phyloP scores from a whole-genome alignment of 352 stramenopile species.

The Globisporangium megalacanthum region DNA sequence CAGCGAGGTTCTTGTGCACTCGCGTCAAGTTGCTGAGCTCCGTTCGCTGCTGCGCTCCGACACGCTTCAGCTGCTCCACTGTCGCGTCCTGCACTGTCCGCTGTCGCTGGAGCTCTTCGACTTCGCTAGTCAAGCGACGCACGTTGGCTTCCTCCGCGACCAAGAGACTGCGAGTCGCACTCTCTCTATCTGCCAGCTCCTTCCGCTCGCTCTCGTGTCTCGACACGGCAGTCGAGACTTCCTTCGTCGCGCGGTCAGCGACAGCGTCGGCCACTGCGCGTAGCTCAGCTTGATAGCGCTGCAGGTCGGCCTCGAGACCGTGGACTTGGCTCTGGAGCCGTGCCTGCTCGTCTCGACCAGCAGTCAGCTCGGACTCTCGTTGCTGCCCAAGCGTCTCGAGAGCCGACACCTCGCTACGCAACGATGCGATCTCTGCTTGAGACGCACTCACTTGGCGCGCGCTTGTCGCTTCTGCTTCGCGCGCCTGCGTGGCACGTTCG shows the following conservation, averaged over 20 bases:
- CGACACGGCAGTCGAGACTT: slow-evolving; percentile 20
- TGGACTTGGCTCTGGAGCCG: slow-evolving; percentile 24
- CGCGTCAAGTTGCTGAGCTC: slow-evolving; percentile 57
- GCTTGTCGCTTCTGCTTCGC: slow-evolving; percentile 16
- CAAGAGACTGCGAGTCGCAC: slow-evolving; percentile 11
- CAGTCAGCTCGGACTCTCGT: slow-evolving; percentile 25
- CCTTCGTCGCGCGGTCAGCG: slow-evolving; percentile 14
- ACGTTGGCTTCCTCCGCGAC: slow-evolving; percentile 2
- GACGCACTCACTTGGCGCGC: slow-evolving; percentile 3
- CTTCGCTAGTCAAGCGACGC: slow-evolving; percentile 16
- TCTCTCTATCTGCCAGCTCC: slow-evolving; percentile 20
- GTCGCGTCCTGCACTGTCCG: neutral
- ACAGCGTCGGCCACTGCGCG: slow-evolving; percentile 14
- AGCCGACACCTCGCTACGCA: slow-evolving; percentile 16
- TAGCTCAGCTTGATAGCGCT: slow-evolving; percentile 20
- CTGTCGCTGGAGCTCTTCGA: slow-evolving; percentile 21
- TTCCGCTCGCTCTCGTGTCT: slow-evolving; percentile 27
- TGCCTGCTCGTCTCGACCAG: slow-evolving; percentile 22
- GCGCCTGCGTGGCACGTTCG: slow-evolving; percentile 19
- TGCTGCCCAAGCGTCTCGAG: slow-evolving; percentile 20
- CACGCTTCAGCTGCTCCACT: slow-evolving; percentile 20
- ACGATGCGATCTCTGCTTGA: slow-evolving; percentile 6
- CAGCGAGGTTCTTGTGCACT: slow-evolving; percentile 61
- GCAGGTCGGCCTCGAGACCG: slow-evolving; percentile 26
- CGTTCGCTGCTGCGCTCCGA: slow-evolving; percentile 41